These are phyloP conservation scores for Leccinum disarticulatum DNA, from an alignment of 768 basidiomycete species.

Conservation along the genomic window DNA sequence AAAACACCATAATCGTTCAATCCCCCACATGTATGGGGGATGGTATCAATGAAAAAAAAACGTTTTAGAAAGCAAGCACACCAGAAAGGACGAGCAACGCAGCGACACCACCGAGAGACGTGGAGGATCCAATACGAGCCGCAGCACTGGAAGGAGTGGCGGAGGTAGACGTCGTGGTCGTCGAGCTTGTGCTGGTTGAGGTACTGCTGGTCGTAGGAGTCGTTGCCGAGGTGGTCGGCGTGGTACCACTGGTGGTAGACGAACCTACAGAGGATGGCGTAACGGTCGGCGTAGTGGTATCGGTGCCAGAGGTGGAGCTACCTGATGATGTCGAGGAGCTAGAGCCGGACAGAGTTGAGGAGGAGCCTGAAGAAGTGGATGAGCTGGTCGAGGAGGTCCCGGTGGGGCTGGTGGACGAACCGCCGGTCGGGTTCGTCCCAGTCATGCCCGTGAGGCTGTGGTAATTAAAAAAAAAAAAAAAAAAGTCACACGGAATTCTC, in stretches of 20 bases:
- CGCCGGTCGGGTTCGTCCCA: conserved; percentile 42
- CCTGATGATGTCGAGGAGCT: conserved; percentile 15
- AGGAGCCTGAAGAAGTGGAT: conserved; percentile 8
- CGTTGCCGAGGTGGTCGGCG: conserved; percentile 35
- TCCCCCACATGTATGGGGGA: not conserved
- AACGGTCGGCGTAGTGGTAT: conserved; percentile 11
- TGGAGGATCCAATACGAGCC: conserved; percentile 18
- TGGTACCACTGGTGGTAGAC: conserved; percentile 17
- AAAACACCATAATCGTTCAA: conserved; percentile 10
- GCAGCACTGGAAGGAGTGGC: conserved; percentile 22
- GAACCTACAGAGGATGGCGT: conserved; percentile 1
- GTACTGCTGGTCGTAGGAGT: conserved; percentile 36
- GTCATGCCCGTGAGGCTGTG: conserved; percentile 57
- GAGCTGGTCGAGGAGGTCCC: conserved; percentile 12
- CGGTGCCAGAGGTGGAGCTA: conserved; percentile 11
- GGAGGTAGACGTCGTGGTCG: conserved; percentile 21
- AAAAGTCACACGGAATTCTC: conserved; percentile 1
- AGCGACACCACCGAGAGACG: conserved; percentile 21
- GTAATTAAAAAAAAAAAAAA: not conserved
- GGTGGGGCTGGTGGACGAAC: conserved; percentile 19
- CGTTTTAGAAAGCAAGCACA: conserved; percentile 18
- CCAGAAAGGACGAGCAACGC: conserved; percentile 24
- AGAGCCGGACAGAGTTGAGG: conserved; percentile 2
- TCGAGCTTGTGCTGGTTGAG: conserved; percentile 6
- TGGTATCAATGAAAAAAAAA: conserved; percentile 2